Evolutionary conservation across 805 yeast species (phyloP).

Genomic region (Ogataea sp.): DNA sequence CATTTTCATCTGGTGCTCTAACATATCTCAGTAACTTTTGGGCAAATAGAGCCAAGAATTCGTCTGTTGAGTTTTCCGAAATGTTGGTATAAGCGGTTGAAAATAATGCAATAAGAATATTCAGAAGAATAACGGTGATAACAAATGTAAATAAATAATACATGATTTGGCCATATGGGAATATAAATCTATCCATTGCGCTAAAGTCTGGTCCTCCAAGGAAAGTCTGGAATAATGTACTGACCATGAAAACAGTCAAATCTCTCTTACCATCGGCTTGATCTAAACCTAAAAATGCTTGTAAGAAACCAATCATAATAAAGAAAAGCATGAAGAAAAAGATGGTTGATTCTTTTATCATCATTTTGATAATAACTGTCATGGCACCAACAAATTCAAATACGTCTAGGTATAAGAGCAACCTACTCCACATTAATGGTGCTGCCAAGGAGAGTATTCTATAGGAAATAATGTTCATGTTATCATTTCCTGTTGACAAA

Average conservation of each 20-base stretch:
- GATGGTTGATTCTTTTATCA: constrained; percentile 82
- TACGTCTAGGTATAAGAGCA: constrained; percentile 70
- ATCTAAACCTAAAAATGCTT: constrained; percentile 82
- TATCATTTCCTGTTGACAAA: not conserved
- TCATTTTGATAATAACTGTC: constrained; percentile 75
- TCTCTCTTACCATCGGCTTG: constrained; percentile 81
- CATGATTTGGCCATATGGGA: constrained; percentile 77
- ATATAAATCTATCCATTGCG: constrained; percentile 63
- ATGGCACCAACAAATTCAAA: constrained; percentile 79
- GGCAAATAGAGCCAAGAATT: constrained; percentile 77
- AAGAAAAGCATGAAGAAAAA: constrained; percentile 69
- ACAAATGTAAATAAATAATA: constrained; percentile 74
- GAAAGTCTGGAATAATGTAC: constrained; percentile 62
- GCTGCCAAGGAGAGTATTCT: constrained; percentile 72
- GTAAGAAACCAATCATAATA: constrained; percentile 73
- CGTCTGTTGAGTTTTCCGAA: constrained; percentile 76
- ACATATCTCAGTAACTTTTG: constrained; percentile 77
- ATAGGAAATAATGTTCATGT: constrained; percentile 36
- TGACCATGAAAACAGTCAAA: constrained; percentile 55
- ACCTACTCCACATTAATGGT: constrained; percentile 80
- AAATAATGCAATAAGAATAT: constrained; percentile 77
- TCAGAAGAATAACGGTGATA: constrained; percentile 67
- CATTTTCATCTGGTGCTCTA: constrained; percentile 82
- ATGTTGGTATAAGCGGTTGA: constrained; percentile 78
- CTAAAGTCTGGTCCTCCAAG: constrained; percentile 69